Base-by-base conservation (phyloP, 1,139 yeast species). In the Yamadazyma buinensis region DNA sequence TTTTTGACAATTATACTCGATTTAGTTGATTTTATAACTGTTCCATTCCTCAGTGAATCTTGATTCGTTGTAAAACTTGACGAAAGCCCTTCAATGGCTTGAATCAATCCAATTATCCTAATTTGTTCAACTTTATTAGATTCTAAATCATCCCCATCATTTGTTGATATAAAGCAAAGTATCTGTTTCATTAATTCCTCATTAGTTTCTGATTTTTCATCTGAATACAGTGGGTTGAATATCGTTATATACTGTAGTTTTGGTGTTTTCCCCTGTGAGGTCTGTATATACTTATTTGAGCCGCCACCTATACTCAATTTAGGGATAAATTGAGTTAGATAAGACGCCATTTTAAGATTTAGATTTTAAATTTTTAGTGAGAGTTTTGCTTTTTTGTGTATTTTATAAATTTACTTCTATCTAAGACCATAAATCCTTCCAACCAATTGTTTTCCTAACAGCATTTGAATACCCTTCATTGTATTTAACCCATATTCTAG, bases 401-500 rank as follows among this genome's bases (percentile, higher is more conserved):
- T n/a, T n/a, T n/a, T n/a, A n/a, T n/a, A n/a, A n/a, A n/a, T n/a
- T n/a, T n/a, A n/a, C n/a, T n/a, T n/a, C n/a, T n/a, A n/a, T n/a
- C n/a, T n/a, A n/a, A n/a, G n/a, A 23, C 84, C 84, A 87, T 23
- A 88, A 56, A 38, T 80, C 85, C 5, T 64, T 57, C 97, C 97
- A 92, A 7, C 81, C 75, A 21, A 90, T 77, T 38, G 82, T 84
- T 49, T 87, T 87, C 26, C 95, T 65, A 1, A 92, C 97, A 0
- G 98, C 98, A 57, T 90, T 85, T 7, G 95, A 85, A 49, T 84
- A 90, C 2, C 98, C 97, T 57, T 90, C 97, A 45, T 84, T 84
- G 51, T 82, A 90, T 52, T 85, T 90, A 12, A 92, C 85, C 97
- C 97, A 92, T 7, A 87, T 83, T 42, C 84, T 67, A 10, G 37